phyloP scores from a whole-genome alignment of 2,329 filamentous ascomycete genomes.

The Colletotrichum scovillei region DNA sequence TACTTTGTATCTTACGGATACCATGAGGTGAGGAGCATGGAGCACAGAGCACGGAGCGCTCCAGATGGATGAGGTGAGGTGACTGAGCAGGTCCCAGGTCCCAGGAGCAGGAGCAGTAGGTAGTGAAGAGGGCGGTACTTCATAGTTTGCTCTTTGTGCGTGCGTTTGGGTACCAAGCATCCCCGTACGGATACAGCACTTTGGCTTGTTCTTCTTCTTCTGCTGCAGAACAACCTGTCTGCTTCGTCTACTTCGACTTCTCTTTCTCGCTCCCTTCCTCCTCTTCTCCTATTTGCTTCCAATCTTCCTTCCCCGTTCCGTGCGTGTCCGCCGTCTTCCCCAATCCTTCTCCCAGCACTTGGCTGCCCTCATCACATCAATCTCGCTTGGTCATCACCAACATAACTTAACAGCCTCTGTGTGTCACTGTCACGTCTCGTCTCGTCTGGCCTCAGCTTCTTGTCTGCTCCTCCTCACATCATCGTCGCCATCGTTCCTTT shows the following conservation, averaged over 20 bases:
- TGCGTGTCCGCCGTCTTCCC: not conserved
- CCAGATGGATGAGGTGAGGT: not conserved
- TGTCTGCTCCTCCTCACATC: slow-evolving; percentile 2
- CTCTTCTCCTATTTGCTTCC: not conserved
- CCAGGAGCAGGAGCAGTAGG: not conserved
- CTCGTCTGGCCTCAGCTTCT: slow-evolving; percentile 4
- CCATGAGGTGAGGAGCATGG: not conserved
- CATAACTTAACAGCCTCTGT: not conserved
- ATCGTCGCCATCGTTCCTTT: not conserved
- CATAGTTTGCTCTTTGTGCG: not conserved
- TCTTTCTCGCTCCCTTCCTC: not conserved
- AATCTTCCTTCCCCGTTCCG: not conserved
- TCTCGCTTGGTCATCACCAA: not conserved
- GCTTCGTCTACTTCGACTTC: not conserved
- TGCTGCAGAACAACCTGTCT: not conserved
- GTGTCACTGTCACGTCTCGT: slow-evolving; percentile 7
- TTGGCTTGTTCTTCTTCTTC: not conserved
- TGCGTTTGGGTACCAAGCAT: not conserved
- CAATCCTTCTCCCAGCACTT: not conserved
- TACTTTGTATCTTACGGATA: not conserved
- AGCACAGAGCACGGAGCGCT: not conserved
- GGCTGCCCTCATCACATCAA: not conserved
- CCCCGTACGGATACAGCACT: not conserved
- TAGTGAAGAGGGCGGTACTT: not conserved
- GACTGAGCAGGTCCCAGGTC: no score